Conservation (phyloP, 768 basidiomycete species). For the Termitomyces sp. region DNA sequence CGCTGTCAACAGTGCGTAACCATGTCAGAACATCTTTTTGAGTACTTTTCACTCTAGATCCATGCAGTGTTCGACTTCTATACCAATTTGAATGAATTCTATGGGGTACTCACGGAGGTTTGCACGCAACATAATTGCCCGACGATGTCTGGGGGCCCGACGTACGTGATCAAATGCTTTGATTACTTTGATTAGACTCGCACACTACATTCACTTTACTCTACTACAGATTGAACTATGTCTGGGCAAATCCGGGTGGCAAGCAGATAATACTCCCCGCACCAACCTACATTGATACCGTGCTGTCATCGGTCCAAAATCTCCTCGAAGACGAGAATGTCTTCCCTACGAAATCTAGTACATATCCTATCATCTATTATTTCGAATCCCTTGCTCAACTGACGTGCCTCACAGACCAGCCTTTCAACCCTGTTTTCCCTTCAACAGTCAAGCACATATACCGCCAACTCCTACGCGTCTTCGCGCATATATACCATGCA, state of each 20-base stretch:
- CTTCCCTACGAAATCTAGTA: conserved; percentile 95
- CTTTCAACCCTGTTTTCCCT: conserved; percentile 87
- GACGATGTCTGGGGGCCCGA: conserved; percentile 85
- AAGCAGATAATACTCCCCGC: conserved; percentile 86
- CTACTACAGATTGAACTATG: conserved; percentile 74
- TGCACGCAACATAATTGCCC: conserved; percentile 90
- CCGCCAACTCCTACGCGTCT: conserved; percentile 93
- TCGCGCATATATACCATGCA: conserved; percentile 95
- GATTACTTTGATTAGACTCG: not conserved
- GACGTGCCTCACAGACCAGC: conserved; percentile 54
- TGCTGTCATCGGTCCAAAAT: conserved; percentile 96
- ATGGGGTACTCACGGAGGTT: conserved; percentile 88
- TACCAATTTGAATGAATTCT: conserved; percentile 95
- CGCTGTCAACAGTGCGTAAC: conserved; percentile 79
- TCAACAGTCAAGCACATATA: conserved; percentile 91
- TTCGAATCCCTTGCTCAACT: not conserved
- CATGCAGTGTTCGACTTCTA: conserved; percentile 92
- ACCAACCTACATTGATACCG: conserved; percentile 96
- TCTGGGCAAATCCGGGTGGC: conserved; percentile 91
- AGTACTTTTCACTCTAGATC: not conserved
- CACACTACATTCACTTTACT: not conserved
- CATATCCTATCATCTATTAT: conserved; percentile 18
- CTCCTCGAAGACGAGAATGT: conserved; percentile 90
- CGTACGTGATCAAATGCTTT: conserved; percentile 42
- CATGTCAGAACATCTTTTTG: not conserved